Evolutionary conservation across 2,329 filamentous ascomycete species (phyloP).

Genomic region (Sclerotinia nivalis): DNA sequence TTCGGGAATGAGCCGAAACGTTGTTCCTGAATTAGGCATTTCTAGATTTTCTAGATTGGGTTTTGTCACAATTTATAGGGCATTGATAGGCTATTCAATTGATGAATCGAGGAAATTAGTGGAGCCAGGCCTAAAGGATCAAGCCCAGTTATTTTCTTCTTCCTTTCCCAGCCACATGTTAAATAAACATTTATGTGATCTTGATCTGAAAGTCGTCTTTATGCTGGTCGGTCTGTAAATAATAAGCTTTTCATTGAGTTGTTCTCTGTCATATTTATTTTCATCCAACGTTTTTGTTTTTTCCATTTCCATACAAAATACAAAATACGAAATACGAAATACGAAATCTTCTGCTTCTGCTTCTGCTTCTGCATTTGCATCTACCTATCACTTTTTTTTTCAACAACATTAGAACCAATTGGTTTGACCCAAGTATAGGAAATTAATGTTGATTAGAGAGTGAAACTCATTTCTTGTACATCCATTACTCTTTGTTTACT

Average conservation of each 20-base stretch:
- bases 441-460: neutral
- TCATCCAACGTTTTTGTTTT: neutral
- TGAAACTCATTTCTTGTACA: neutral
- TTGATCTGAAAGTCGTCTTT: neutral
- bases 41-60: neutral
- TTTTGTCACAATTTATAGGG: neutral
- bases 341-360: neutral
- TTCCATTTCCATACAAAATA: neutral
- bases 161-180: conserved; percentile 24
- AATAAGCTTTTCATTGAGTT: neutral
- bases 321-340: neutral
- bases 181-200: conserved; percentile 10
- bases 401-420: neutral
- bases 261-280: neutral
- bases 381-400: neutral
- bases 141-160: neutral
- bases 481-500: neutral
- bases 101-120: neutral
- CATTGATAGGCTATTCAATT: neutral
- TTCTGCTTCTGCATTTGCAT: neutral
- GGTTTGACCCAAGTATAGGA: neutral
- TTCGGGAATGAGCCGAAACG: neutral
- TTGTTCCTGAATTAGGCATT: conserved; percentile 13
- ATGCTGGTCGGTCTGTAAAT: neutral
- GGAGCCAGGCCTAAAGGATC: neutral